phyloP scores from a whole-genome alignment of 208 protist species.

The Trypanosoma congolense region DNA sequence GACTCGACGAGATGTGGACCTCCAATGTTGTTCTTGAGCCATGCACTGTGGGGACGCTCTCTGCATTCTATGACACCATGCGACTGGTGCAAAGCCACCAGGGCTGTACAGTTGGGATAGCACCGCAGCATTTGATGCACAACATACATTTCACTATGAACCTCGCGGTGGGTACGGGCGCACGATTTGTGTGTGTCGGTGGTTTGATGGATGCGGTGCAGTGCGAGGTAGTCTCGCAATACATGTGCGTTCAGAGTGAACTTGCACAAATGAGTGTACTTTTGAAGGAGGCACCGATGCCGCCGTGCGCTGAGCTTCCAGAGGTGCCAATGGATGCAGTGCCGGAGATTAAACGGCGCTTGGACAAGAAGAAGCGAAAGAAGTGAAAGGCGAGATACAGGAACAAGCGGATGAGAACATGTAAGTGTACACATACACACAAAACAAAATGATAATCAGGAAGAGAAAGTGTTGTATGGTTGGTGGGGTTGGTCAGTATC shows the following conservation, averaged over 20 bases:
- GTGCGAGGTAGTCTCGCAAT: slow-evolving; percentile 28
- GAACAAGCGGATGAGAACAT: no score
- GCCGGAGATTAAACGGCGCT: slow-evolving; percentile 63
- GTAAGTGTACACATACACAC: no score
- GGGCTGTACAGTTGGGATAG: slow-evolving; percentile 17
- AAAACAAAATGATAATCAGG: no score
- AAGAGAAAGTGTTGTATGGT: no score
- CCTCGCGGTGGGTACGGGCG: slow-evolving; percentile 28
- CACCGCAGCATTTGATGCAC: slow-evolving; percentile 8
- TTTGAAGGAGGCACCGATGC: slow-evolving; percentile 10
- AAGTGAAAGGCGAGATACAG: slow-evolving; percentile 1
- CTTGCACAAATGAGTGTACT: slow-evolving; percentile 12
- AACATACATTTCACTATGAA: slow-evolving; percentile 17
- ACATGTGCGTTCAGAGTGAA: slow-evolving; percentile 21
- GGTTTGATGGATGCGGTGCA: slow-evolving; percentile 14
- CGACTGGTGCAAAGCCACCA: slow-evolving; percentile 12
- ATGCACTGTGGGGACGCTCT: slow-evolving; percentile 15
- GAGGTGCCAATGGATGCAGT: slow-evolving; percentile 28
- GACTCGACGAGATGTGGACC: slow-evolving; percentile 20
- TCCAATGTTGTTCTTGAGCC: slow-evolving; percentile 23
- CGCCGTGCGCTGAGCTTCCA: slow-evolving; percentile 15
- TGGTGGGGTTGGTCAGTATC: no score
- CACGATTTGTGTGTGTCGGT: slow-evolving; percentile 24
- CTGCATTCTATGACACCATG: slow-evolving; percentile 11
- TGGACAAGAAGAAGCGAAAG: slow-evolving; percentile 73